Base-by-base conservation (phyloP, 768 basidiomycete genomes). In the Russula foetens region DNA sequence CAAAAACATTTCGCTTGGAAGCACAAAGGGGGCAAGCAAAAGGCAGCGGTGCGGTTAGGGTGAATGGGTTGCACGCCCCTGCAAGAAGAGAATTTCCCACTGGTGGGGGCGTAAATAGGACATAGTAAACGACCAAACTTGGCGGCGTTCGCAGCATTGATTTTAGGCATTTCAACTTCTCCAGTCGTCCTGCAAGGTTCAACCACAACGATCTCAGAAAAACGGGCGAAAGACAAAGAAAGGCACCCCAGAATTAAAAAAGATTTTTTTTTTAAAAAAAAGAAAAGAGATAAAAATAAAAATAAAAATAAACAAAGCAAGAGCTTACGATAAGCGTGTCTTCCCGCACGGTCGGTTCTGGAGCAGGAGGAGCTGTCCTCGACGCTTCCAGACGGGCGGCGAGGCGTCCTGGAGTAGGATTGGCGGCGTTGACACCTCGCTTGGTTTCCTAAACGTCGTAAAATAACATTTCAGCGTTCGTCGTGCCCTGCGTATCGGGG, bases 381-480 rank as follows among this genome's bases (percentile, higher is more conserved):
- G 72, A 71, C 41, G 71, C 74, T 68, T 76, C 75, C 56, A 78
- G 64, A 56, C 78, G 72, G 46, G 73, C 73, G 19, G 79, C 74
- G 58, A 80, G 75, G 62, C 66, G 72, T 48, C 79, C 79, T 63
- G 70, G 67, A 65, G 75, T 79, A 39, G 79, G 78, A 70, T 81
- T 80, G 54, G 75, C 71, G 57, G 71, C 67, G 63, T 69, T 74
- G 62, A 72, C 74, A 45, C 78, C 79, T 65, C 79, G 75, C 67
- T 71, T 67, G 69, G 73, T 76, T 64, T 67, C 72, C 79, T 80
- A 50, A 4, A 26, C 3, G 7, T 41, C 52, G 52, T 6, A 17
- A 39, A 38, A 33, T 35, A 38, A 33, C 26, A 35, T 35, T 51
- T 51, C 50, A 58, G 57, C 49, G 50, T 41, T 58, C 50, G 31